Percentiles rank a stretch among this genome's conserved stretches.
phyloP scores from a whole-genome alignment of 2,329 filamentous ascomycete species.

The Pyrenophora teres region DNA sequence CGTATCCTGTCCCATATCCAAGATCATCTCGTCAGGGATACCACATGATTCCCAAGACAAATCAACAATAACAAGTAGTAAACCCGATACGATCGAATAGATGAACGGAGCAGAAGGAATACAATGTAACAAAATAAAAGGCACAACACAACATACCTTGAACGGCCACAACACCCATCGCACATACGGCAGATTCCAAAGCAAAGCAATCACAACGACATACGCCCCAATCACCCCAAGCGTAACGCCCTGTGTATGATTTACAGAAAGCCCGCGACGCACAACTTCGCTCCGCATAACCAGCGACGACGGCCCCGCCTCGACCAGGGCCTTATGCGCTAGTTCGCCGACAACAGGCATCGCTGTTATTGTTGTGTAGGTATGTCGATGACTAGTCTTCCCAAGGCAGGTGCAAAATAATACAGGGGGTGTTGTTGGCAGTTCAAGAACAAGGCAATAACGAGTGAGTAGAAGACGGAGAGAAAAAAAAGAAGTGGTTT shows the following conservation, averaged over 20 bases:
- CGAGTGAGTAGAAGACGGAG: neutral
- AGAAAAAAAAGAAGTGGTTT: neutral
- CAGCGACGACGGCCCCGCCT: slow-evolving; percentile 30
- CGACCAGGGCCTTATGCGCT: slow-evolving; percentile 35
- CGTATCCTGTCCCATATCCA: no score
- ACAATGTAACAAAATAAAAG: neutral
- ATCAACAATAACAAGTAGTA: no score
- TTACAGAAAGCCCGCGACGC: slow-evolving; percentile 63
- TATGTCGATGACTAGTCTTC: no score
- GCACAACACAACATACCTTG: slow-evolving; percentile 59
- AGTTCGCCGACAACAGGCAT: slow-evolving; percentile 35
- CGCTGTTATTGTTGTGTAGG: neutral
- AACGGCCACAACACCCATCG: slow-evolving; percentile 78
- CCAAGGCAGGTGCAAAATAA: neutral
- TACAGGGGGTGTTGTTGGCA: neutral
- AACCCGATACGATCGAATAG: no score
- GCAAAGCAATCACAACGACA: slow-evolving; percentile 72
- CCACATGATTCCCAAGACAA: no score
- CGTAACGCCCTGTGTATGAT: slow-evolving; percentile 71
- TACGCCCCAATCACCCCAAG: slow-evolving; percentile 73
- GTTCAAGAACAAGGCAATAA: neutral
- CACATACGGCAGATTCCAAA: slow-evolving; percentile 82
- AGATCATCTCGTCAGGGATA: no score
- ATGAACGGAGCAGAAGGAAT: no score
- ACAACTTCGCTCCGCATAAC: slow-evolving; percentile 42